These are phyloP conservation scores for Botrytis galanthina DNA, from an alignment of 2,329 filamentous ascomycete genomes.

Conservation along the genomic window DNA sequence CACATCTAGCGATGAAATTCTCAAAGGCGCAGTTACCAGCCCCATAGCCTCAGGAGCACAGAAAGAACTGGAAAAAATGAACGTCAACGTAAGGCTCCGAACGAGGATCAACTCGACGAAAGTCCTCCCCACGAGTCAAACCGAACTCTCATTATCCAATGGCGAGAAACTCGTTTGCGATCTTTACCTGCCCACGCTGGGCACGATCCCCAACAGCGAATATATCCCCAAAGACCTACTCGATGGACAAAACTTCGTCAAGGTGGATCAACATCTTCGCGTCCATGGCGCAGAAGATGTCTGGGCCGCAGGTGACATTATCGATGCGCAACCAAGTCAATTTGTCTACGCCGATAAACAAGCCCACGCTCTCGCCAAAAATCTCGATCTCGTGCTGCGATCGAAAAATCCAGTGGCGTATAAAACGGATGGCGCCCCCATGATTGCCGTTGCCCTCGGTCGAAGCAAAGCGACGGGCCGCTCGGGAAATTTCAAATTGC, in stretches of 20 bases:
- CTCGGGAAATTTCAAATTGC: slow-evolving; percentile 30
- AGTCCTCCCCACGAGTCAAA: slow-evolving; percentile 45
- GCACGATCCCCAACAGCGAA: slow-evolving; percentile 54
- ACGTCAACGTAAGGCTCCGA: slow-evolving; percentile 48
- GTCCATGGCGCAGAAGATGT: slow-evolving; percentile 44
- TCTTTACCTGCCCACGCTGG: slow-evolving; percentile 56
- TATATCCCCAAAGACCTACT: slow-evolving; percentile 49
- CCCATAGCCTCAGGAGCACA: slow-evolving; percentile 39
- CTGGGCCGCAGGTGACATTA: slow-evolving; percentile 34
- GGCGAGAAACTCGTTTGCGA: slow-evolving; percentile 52
- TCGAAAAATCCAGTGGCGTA: slow-evolving; percentile 29
- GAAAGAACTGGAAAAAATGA: slow-evolving; percentile 52
- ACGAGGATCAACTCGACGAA: slow-evolving; percentile 43
- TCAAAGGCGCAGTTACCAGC: slow-evolving; percentile 24
- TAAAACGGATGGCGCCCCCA: slow-evolving; percentile 26
- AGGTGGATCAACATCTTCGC: slow-evolving; percentile 51
- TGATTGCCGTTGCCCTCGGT: slow-evolving; percentile 33
- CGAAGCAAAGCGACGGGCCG: slow-evolving; percentile 31
- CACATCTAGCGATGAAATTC: slow-evolving; percentile 27
- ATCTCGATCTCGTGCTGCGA: slow-evolving; percentile 32
- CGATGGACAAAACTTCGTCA: slow-evolving; percentile 46
- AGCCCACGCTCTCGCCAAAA: slow-evolving; percentile 29
- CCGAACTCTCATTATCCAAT: slow-evolving; percentile 47
- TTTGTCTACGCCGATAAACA: slow-evolving; percentile 30
- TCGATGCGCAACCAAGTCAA: slow-evolving; percentile 30